phyloP scores from a whole-genome alignment of 2,329 filamentous ascomycete genomes.

The Magnaporthiopsis poae region DNA sequence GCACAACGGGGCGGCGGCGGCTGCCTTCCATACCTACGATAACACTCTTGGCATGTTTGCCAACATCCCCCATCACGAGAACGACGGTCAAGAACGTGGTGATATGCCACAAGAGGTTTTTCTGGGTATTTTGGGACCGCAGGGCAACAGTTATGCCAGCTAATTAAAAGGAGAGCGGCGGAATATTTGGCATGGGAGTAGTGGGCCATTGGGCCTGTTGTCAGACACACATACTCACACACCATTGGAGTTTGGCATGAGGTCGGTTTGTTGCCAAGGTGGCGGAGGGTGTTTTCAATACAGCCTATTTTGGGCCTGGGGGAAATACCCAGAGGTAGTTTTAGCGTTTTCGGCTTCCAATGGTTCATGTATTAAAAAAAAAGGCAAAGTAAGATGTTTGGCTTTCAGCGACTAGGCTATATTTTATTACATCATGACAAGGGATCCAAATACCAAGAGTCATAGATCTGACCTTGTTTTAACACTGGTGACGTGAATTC shows the following conservation, averaged over 20 bases:
- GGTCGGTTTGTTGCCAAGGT: not conserved
- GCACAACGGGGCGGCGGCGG: not conserved
- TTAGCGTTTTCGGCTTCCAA: not conserved
- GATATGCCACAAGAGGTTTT: not conserved
- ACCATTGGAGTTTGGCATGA: not conserved
- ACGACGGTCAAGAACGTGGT: not conserved
- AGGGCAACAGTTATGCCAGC: not conserved
- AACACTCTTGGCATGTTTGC: not conserved
- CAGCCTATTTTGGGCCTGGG: not conserved
- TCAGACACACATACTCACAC: not conserved
- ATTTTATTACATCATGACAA: not conserved
- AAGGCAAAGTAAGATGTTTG: not conserved
- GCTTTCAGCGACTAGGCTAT: not conserved
- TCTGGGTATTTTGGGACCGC: not conserved
- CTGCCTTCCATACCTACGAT: not conserved
- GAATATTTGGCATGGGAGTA: not conserved
- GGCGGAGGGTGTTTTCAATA: not conserved
- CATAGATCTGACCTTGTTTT: too few species aligned
- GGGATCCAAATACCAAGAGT: too few species aligned
- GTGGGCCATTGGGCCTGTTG: not conserved
- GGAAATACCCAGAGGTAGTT: not conserved
- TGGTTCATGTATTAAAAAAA: not conserved
- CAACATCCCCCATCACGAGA: not conserved
- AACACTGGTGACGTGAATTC: too few species aligned
- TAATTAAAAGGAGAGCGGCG: not conserved